Evolutionary conservation across 2,329 filamentous ascomycete genomes (phyloP), one percentile per base, ranked within the genome.

Genomic region (Trichophyton mentagrophytes): DNA sequence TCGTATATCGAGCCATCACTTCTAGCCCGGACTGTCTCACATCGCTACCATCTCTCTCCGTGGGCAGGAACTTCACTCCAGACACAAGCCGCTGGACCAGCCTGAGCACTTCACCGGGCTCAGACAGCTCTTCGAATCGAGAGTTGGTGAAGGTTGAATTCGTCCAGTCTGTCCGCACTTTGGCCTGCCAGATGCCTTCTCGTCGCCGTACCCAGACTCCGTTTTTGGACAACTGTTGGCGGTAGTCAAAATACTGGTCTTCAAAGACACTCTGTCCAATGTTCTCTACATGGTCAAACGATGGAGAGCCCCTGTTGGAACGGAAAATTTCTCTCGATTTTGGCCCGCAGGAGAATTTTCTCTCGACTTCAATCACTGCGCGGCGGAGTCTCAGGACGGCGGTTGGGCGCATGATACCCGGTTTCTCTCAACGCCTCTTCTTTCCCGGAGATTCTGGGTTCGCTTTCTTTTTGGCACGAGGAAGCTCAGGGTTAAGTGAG

Each of bases 241-340:
- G 56, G 20, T 60, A 63, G 49, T 71, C 68, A 62, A 65, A 72
- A 63, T 71, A 71, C 15, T 61, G 58, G 57, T 72, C 69, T 51
- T 65, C 64, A 40, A 70, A 65, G 30, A 22, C 58, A 27, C 55
- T 59, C 22, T 58, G 47, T 25, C 65, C 66, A 15, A 65, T 61
- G 62, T 64, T 61, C 8, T 59, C 40, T 20, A 67, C 47, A 27
- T 49, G 59, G n/a, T 22, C 40, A 57, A 69, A 68, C 33, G 62
- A 58, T n/a, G 67, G 66, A 20, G 58, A 57, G 9, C 66, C 63
- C 36, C 59, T 62, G 57, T 66, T 67, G 3, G 15, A 27, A 51
- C 57, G 60, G 49, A 67, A 64, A 5, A 42, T 57, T 20, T 63
- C 57, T 17, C 58, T 20, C 22, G 59, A 59, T 2, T 25, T 53